These are phyloP conservation scores for Ophiostoma himal-ulmi DNA, from an alignment of 2,329 filamentous ascomycete species.

Conservation along the genomic window DNA sequence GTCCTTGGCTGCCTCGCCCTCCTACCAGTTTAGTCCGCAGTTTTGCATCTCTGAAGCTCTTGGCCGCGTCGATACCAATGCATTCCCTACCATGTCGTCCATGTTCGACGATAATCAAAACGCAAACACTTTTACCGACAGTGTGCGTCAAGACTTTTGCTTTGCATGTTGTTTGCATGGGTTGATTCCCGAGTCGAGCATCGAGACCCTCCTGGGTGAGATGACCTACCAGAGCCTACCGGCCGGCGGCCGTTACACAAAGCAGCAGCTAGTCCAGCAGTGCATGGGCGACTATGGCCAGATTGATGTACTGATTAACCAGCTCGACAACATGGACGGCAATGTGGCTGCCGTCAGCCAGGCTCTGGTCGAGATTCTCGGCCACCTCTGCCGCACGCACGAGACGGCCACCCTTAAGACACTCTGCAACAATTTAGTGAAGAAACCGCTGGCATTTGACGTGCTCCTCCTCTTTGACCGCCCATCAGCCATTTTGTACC, in stretches of 20 bases:
- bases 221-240: constrained; percentile 75
- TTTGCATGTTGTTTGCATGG: constrained; percentile 85
- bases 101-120: constrained; percentile 57
- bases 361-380: constrained; percentile 67
- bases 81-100: constrained; percentile 57
- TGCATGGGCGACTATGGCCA: constrained; percentile 72
- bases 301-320: constrained; percentile 58
- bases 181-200: constrained; percentile 70
- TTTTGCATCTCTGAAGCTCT: constrained; percentile 67
- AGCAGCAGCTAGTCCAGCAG: constrained; percentile 71
- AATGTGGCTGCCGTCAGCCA: constrained; percentile 82
- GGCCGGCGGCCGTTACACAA: constrained; percentile 65
- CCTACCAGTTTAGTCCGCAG: constrained; percentile 67
- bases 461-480: constrained; percentile 71
- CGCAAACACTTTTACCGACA: constrained; percentile 53
- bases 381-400: constrained; percentile 62
- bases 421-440: constrained; percentile 66
- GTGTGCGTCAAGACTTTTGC: constrained; percentile 66
- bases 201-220: constrained; percentile 76
- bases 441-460: constrained; percentile 65
- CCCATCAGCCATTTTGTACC: constrained; percentile 61
- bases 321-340: constrained; percentile 84
- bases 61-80: constrained; percentile 72
- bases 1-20: constrained; percentile 49
- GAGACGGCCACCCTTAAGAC: constrained; percentile 76